phyloP scores from a whole-genome alignment of 768 basidiomycete genomes.

The Tremella fuciformis region DNA sequence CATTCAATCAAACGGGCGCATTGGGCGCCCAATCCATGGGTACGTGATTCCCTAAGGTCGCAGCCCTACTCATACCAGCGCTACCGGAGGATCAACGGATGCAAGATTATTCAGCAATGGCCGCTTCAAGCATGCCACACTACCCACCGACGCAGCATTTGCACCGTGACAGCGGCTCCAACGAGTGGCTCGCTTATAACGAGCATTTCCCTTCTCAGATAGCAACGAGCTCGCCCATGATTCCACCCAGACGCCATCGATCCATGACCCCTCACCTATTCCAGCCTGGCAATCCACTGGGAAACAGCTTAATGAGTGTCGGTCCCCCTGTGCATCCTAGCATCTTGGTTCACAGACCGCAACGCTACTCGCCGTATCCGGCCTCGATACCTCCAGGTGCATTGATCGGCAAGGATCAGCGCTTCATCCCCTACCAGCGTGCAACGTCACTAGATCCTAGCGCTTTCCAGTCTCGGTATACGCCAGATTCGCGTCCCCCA shows the following conservation, averaged over 20 bases:
- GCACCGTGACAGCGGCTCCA: neutral
- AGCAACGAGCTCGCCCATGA: neutral
- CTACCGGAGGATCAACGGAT: no score
- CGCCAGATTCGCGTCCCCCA: neutral
- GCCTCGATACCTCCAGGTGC: neutral
- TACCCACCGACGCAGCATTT: no score
- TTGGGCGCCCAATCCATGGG: no score
- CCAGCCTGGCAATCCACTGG: neutral
- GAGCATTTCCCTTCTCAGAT: neutral
- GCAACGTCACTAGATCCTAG: constrained; percentile 22
- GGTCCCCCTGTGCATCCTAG: neutral
- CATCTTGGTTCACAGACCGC: constrained; percentile 1
- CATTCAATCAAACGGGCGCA: no score
- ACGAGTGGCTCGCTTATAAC: neutral
- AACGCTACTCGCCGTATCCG: constrained; percentile 12
- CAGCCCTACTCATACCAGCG: no score
- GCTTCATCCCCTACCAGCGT: constrained; percentile 4
- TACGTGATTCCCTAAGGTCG: no score
- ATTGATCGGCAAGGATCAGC: constrained; percentile 1
- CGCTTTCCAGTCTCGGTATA: constrained; percentile 10
- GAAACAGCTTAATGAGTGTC: neutral
- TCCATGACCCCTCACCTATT: constrained; percentile 25
- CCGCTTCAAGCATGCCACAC: no score
- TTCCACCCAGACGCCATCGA: constrained; percentile 16
- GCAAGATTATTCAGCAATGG: no score